Base-by-base conservation (phyloP, 768 basidiomycete species). In the Tubosaeta sp. region DNA sequence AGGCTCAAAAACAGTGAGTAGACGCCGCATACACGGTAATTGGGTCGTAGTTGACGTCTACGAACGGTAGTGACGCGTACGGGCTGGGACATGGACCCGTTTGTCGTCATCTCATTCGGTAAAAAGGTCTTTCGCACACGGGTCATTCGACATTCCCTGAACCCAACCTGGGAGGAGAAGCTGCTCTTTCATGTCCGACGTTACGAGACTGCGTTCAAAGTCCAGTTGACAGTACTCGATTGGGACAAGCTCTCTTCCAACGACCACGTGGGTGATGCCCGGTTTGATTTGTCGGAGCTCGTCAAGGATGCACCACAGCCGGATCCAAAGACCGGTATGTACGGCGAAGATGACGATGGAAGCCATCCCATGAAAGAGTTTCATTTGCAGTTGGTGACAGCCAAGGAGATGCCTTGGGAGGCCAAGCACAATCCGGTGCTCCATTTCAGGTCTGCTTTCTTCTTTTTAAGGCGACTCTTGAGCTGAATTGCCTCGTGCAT, bases 51-150 rank as follows among this genome's bases (percentile, higher is more conserved):
- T 22, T 44, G 46, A 51, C 50, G 38, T 41, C n/a, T 10, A 41
- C 39, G 12, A 41, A 41, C 19, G 39, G 17, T 51, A 90, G 89
- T 91, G 83, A 91, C 86, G 1, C 82, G 88, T 0, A 89, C 83
- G 0, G 90, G 89, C 0, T 94, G 86, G 81, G 95, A 98, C 65
- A 97, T 97, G 94, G 94, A 97, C 62, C 94, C 95, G 0, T 98
- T 97, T 63, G 89, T 91, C 22, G 93, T 99, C 55, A 81, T 95
- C 57, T 92, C 91, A 4, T 99, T 99, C 57, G 91, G 95, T 29
- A 95, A 94, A 74, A 98, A 97, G 67, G 91, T 97, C 5, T 98
- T 98, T 73, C 80, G 95, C 3, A 97, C 95, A 0, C 85, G 89
- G 31, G 84, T 93, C 26, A 84, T 94, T 50, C 81, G 93, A 4